These are phyloP conservation scores for Pseudogymnoascus sp. DNA, from an alignment of 2,329 filamentous ascomycete species.

Conservation along the genomic window DNA sequence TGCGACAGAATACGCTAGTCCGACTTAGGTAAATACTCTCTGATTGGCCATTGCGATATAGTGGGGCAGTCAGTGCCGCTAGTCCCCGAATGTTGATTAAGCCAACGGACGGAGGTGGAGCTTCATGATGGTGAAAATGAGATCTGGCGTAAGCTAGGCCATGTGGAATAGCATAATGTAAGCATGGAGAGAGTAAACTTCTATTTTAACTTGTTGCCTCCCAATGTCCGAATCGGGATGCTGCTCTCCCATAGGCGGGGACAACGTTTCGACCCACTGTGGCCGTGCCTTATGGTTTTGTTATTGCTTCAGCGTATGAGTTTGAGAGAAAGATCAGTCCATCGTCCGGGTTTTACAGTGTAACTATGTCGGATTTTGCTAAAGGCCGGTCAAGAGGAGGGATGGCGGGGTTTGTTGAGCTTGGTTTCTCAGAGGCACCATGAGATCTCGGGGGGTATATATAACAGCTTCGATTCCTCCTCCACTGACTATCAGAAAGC, in stretches of 20 bases:
- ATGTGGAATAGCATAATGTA: not conserved
- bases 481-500: not conserved
- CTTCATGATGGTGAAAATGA: not conserved
- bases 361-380: slow-evolving; percentile 6
- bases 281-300: not conserved
- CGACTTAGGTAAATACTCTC: slow-evolving; percentile 3
- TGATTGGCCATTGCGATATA: not conserved
- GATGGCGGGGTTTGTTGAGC: not conserved
- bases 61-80: not conserved
- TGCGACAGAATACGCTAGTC: not conserved
- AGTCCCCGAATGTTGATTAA: not conserved
- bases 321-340: not conserved
- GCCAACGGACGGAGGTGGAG: not conserved
- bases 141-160: not conserved
- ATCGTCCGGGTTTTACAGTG: not conserved
- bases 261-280: not conserved
- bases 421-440: not conserved
- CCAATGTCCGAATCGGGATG: not conserved
- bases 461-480: not conserved
- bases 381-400: not conserved
- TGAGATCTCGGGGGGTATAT: not conserved
- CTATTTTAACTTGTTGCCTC: not conserved
- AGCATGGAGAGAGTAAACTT: not conserved
- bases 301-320: not conserved
- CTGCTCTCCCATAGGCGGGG: not conserved